Conservation (phyloP, 257 asterid genomes). For the Salvia miltiorrhiza region DNA sequence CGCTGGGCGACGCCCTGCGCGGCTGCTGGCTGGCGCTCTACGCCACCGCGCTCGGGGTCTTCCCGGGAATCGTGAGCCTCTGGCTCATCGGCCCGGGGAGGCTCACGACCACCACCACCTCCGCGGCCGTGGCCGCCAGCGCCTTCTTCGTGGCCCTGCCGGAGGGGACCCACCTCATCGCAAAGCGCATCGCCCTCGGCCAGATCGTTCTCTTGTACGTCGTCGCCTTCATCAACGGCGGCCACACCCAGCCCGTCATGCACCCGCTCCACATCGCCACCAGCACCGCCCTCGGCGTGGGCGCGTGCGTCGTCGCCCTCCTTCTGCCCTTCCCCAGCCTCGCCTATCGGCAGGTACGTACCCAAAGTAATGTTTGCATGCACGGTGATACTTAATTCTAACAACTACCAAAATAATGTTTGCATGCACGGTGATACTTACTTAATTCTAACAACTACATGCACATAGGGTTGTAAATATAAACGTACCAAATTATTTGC, state of each 20-base stretch:
- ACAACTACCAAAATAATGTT: too few species aligned
- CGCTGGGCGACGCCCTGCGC: constrained; percentile 63
- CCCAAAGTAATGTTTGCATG: constrained; percentile 12
- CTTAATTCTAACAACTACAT: too few species aligned
- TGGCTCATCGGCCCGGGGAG: constrained; percentile 60
- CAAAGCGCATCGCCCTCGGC: constrained; percentile 77
- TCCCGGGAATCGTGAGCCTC: constrained; percentile 54
- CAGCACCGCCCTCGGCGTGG: constrained; percentile 73
- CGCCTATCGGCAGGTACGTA: constrained; percentile 60
- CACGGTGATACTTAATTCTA: too few species aligned
- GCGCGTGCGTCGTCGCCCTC: constrained; percentile 64
- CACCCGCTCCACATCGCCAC: constrained; percentile 68
- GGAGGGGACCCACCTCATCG: constrained; percentile 50
- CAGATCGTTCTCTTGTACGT: constrained; percentile 73
- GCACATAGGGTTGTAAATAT: too few species aligned
- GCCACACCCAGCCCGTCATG: constrained; percentile 44
- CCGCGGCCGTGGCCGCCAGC: constrained; percentile 45
- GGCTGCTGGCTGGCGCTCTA: constrained; percentile 68
- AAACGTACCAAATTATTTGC: too few species aligned
- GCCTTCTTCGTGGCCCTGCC: constrained; percentile 67
- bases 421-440: constrained; percentile 24
- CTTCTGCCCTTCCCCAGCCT: constrained; percentile 63
- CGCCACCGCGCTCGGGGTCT: constrained; percentile 46
- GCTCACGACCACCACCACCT: constrained; percentile 44
- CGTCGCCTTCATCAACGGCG: constrained; percentile 53